phyloP scores from a whole-genome alignment of 805 yeast species.

The Starmera amethionina region DNA sequence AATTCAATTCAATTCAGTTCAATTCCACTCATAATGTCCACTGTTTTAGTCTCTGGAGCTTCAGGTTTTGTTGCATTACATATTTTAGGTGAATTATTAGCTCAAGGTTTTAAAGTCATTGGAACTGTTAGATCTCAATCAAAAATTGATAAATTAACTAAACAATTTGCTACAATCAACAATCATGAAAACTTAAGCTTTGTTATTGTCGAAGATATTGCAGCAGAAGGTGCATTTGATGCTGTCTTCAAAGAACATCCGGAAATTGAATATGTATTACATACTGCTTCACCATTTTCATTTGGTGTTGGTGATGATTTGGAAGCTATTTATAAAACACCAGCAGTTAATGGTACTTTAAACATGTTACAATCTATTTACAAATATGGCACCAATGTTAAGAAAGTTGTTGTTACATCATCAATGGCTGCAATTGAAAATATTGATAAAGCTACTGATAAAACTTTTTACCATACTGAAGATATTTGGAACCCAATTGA shows the following conservation, averaged over 20 bases:
- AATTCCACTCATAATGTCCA: too few species aligned
- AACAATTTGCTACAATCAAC: constrained; percentile 3
- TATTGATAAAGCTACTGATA: constrained; percentile 10
- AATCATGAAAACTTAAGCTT: constrained; percentile 21
- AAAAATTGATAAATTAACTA: constrained; percentile 19
- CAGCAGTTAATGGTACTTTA: constrained; percentile 44
- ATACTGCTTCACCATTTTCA: constrained; percentile 42
- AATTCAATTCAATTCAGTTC: too few species aligned
- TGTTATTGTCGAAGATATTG: constrained; percentile 35
- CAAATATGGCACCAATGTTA: constrained; percentile 23
- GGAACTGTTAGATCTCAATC: constrained; percentile 14
- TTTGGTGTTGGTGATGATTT: constrained; percentile 23
- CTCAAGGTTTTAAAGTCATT: constrained; percentile 26
- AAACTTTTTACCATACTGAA: constrained; percentile 18
- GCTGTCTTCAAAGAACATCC: constrained; percentile 28
- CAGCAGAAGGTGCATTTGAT: constrained; percentile 29
- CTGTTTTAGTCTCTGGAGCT: constrained; percentile 31
- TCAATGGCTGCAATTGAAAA: constrained; percentile 39
- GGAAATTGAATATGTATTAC: constrained; percentile 39
- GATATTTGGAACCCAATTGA: constrained; percentile 24
- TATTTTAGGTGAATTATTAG: constrained; percentile 23
- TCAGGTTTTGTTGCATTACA: constrained; percentile 35
- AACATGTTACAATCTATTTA: constrained; percentile 35
- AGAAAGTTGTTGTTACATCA: constrained; percentile 43
- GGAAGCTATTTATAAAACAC: constrained; percentile 38